A percentile compares a stretch with the other conserved stretches of the same genome.
Evolutionary conservation across 306 rosid genomes (phyloP).

Genomic region (Lithocarpus polystachyus): DNA sequence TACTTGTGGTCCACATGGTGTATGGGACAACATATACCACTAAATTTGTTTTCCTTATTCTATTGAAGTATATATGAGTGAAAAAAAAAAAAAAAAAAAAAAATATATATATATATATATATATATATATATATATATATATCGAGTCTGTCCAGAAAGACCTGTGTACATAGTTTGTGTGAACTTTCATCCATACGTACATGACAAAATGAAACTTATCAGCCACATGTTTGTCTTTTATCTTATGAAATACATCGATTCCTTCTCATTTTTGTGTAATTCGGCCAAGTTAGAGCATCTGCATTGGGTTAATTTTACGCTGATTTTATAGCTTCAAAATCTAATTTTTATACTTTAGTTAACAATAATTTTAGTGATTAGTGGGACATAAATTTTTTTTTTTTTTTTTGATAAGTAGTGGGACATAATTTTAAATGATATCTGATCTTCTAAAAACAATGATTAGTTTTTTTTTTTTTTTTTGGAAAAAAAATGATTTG

Average conservation of each 20-base stretch:
- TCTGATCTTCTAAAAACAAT: too few species aligned
- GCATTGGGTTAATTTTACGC: too few species aligned
- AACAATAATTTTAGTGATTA: too few species aligned
- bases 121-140: too few species aligned
- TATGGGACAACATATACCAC: constrained; percentile 43
- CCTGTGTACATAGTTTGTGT: not conserved
- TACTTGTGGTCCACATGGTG: constrained; percentile 48
- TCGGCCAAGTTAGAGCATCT: not conserved
- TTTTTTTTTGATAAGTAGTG: too few species aligned
- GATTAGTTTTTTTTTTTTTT: too few species aligned
- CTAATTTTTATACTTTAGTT: too few species aligned
- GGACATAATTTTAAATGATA: too few species aligned
- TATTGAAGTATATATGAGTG: constrained; percentile 1
- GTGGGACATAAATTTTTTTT: too few species aligned
- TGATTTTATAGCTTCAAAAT: too few species aligned
- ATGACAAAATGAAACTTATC: not conserved
- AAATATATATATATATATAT: too few species aligned
- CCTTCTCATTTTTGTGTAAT: not conserved
- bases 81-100: not conserved
- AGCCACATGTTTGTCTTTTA: not conserved
- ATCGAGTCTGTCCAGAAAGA: not conserved
- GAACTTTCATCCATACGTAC: not conserved
- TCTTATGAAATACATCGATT: not conserved
- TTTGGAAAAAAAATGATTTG: too few species aligned
- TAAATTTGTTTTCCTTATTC: constrained; percentile 28